Conservation (phyloP, 495 filamentous ascomycete genomes). For the Aspergillus carlsbadensis region DNA sequence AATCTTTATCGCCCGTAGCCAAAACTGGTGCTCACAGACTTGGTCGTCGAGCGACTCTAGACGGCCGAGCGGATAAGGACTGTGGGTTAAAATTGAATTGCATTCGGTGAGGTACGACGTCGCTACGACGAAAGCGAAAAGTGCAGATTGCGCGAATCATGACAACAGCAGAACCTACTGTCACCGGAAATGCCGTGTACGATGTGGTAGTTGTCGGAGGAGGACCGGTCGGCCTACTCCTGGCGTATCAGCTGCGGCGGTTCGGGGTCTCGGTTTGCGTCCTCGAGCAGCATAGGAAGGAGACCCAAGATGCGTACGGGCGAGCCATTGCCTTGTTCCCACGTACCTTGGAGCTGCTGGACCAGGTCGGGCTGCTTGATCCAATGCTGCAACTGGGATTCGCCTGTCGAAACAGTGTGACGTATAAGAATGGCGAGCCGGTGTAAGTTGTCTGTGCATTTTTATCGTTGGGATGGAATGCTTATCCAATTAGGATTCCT, state of each 20-base stretch:
- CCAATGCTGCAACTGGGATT: conserved; percentile 50
- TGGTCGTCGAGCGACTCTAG: no score
- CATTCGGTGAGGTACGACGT: no score
- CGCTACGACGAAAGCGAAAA: no score
- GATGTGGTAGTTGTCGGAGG: conserved; percentile 64
- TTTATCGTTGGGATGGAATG: not conserved
- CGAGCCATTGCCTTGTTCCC: conserved; percentile 46
- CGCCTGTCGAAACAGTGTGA: conserved; percentile 34
- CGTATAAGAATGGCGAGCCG: conserved; percentile 45
- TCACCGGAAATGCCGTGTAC: not conserved
- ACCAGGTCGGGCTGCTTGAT: conserved; percentile 46
- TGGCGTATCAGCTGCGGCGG: conserved; percentile 42
- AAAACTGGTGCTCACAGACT: no score
- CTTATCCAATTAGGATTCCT: conserved; percentile 5
- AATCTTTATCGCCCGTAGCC: no score
- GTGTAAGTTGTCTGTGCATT: conserved; percentile 11
- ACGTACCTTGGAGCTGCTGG: conserved; percentile 46
- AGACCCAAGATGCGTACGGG: conserved; percentile 38
- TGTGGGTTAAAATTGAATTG: no score
- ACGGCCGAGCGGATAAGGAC: no score
- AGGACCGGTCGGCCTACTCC: conserved; percentile 71
- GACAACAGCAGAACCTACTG: not conserved
- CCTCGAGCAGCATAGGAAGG: conserved; percentile 43
- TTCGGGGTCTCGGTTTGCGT: conserved; percentile 20
- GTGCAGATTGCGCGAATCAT: not conserved